These are phyloP conservation scores for Teunomyces funiuensis DNA, from an alignment of 805 yeast species.

Conservation along the genomic window DNA sequence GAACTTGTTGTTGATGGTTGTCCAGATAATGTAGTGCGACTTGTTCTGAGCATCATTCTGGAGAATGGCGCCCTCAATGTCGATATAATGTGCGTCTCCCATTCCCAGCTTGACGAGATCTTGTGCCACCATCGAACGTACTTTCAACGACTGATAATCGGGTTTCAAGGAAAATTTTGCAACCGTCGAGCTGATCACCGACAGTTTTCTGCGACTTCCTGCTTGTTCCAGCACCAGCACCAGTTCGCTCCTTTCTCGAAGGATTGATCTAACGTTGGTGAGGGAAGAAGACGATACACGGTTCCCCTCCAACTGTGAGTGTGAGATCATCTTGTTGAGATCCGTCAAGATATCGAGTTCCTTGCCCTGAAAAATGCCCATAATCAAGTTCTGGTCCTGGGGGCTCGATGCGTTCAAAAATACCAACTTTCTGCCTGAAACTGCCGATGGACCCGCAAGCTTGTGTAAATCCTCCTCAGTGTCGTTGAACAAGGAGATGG, in stretches of 20 bases:
- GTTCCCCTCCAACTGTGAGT: slow-evolving; percentile 31
- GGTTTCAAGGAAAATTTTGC: slow-evolving; percentile 38
- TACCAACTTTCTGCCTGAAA: slow-evolving; percentile 29
- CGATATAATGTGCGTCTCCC: slow-evolving; percentile 7
- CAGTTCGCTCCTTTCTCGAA: slow-evolving; percentile 17
- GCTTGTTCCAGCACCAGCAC: slow-evolving; percentile 17
- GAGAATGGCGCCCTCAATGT: slow-evolving; percentile 37
- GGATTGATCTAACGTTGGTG: slow-evolving; percentile 26
- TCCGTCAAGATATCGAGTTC: slow-evolving; percentile 39
- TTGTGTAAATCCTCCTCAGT: slow-evolving; percentile 21
- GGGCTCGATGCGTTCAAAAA: slow-evolving; percentile 22
- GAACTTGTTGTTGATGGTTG: slow-evolving; percentile 15
- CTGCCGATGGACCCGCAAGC: slow-evolving; percentile 3
- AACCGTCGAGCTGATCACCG: slow-evolving; percentile 22
- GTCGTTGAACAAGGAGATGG: slow-evolving; percentile 17
- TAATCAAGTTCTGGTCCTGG: slow-evolving; percentile 30
- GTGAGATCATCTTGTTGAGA: slow-evolving; percentile 32
- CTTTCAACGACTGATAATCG: slow-evolving; percentile 6
- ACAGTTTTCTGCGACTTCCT: slow-evolving; percentile 22
- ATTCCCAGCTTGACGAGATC: background rate
- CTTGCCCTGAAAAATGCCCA: slow-evolving; percentile 30
- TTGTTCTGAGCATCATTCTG: slow-evolving; percentile 39
- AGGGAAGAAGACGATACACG: slow-evolving; percentile 34
- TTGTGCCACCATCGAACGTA: background rate
- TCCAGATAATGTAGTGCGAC: slow-evolving; percentile 36